A percentile compares a stretch with the other conserved stretches of the same genome.
Conservation (phyloP, 1,139 yeast genomes). For the Taphrina betulina region DNA sequence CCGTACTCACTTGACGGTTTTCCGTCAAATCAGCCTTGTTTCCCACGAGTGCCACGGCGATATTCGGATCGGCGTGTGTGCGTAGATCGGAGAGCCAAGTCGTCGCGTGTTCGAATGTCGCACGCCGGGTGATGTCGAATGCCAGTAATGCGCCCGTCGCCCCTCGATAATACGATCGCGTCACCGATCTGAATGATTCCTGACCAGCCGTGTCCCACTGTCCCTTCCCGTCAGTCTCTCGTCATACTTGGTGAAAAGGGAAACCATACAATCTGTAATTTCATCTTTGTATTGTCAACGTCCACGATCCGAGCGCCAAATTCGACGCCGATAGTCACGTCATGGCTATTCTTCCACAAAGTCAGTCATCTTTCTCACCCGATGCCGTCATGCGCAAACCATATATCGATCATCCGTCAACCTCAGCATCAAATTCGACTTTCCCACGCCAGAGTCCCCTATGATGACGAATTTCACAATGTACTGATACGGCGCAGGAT, state of each 20-base stretch:
- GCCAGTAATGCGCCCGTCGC: slow-evolving; percentile 79
- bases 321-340: slow-evolving; percentile 52
- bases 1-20: slow-evolving; percentile 54
- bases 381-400: too few species aligned
- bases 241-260: neutral
- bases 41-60: slow-evolving; percentile 52
- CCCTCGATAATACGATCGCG: slow-evolving; percentile 74
- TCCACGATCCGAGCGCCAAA: slow-evolving; percentile 50
- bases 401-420: slow-evolving; percentile 48
- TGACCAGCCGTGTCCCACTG: slow-evolving; percentile 83
- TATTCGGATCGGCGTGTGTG: slow-evolving; percentile 47
- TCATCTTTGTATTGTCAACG: slow-evolving; percentile 46
- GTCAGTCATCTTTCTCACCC: too few species aligned
- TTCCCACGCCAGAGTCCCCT: slow-evolving; percentile 53
- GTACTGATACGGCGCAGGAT: slow-evolving; percentile 47
- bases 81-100: slow-evolving; percentile 53
- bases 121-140: slow-evolving; percentile 60
- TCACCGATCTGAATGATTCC: slow-evolving; percentile 69
- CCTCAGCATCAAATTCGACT: slow-evolving; percentile 50
- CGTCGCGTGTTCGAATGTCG: slow-evolving; percentile 53
- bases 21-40: slow-evolving; percentile 54
- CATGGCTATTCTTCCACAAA: slow-evolving; percentile 5
- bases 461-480: slow-evolving; percentile 50
- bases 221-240: slow-evolving; percentile 8
- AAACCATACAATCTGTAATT: slow-evolving; percentile 45